Conservation (phyloP, 164 flowering plant species). For the Vitis labrusca region DNA sequence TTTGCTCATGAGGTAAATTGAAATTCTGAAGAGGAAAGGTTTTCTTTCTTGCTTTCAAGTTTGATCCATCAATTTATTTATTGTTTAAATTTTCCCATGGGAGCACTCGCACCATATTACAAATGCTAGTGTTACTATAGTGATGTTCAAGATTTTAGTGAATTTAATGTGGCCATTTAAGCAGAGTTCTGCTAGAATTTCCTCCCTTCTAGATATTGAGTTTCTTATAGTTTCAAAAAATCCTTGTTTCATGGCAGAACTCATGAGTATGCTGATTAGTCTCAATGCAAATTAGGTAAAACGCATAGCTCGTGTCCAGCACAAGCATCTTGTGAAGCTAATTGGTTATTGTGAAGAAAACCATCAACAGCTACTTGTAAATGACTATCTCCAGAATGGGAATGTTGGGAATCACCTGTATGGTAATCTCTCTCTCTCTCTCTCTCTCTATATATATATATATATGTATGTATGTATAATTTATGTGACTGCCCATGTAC, state of each 20-base stretch:
- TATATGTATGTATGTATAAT: too few species aligned
- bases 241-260: not conserved
- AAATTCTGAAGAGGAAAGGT: not conserved
- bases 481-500: too few species aligned
- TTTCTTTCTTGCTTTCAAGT: not conserved
- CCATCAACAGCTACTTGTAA: slow-evolving; percentile 40
- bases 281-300: slow-evolving; percentile 29
- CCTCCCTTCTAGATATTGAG: not conserved
- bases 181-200: not conserved
- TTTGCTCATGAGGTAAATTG: slow-evolving; percentile 40
- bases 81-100: not conserved
- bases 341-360: slow-evolving; percentile 44
- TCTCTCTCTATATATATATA: slow-evolving; percentile 6
- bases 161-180: not conserved
- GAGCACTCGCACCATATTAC: too few species aligned
- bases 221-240: not conserved
- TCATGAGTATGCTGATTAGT: not conserved
- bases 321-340: slow-evolving; percentile 44
- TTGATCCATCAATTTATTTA: not conserved
- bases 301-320: slow-evolving; percentile 30
- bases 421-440: slow-evolving; percentile 36
- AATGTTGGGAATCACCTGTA: slow-evolving; percentile 44
- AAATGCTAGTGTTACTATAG: not conserved
- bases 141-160: not conserved
- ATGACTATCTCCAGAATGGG: slow-evolving; percentile 43